These are phyloP conservation scores for Apocynum venetum DNA, from an alignment of 257 asterid genomes.

Conservation along the genomic window DNA sequence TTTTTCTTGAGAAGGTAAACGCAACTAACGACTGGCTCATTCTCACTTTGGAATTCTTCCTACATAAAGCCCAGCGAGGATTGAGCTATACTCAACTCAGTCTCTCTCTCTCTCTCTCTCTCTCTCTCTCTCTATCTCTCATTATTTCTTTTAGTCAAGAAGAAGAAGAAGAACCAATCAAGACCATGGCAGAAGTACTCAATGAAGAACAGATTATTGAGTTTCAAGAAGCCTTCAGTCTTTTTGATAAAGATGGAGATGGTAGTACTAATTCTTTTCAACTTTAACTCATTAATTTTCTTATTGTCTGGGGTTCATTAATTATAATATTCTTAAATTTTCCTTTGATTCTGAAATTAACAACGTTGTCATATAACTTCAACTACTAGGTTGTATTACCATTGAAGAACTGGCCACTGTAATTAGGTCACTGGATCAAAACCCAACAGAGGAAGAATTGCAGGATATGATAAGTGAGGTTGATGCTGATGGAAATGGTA, in stretches of 20 bases:
- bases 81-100: slow-evolving; percentile 37
- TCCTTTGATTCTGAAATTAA: no score
- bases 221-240: slow-evolving; percentile 47
- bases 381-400: slow-evolving; percentile 38
- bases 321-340: no score
- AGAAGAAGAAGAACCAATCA: neutral
- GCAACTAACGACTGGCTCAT: slow-evolving; percentile 18
- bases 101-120: slow-evolving; percentile 18
- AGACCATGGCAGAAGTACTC: slow-evolving; percentile 28
- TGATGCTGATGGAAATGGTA: slow-evolving; percentile 50
- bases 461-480: slow-evolving; percentile 42
- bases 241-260: slow-evolving; percentile 53
- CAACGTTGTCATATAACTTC: no score
- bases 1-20: neutral
- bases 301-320: no score
- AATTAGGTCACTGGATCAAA: slow-evolving; percentile 44
- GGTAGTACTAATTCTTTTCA: slow-evolving; percentile 17
- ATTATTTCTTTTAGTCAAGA: slow-evolving; percentile 13
- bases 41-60: slow-evolving; percentile 20
- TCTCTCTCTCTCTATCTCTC: slow-evolving; percentile 12
- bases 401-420: slow-evolving; percentile 45
- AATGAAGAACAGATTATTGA: slow-evolving; percentile 44
- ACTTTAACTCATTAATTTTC: neutral
- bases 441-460: slow-evolving; percentile 43
- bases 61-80: slow-evolving; percentile 50